Conservation (phyloP, 2,329 filamentous ascomycete species). For the Neopestalotiopsis rosae region DNA sequence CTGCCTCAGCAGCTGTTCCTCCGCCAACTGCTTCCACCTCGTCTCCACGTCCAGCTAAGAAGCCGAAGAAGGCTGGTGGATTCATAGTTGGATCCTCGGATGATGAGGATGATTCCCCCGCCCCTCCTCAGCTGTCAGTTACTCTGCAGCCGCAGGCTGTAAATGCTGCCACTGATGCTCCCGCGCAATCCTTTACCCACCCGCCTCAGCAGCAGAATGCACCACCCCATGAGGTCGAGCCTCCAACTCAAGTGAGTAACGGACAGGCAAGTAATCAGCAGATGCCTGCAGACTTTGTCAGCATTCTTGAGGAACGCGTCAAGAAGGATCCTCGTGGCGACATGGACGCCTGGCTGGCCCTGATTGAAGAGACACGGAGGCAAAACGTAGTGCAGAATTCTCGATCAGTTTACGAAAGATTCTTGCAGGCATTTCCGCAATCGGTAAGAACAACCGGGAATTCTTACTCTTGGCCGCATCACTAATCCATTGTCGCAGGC, state of each 20-base stretch:
- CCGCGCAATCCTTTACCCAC: constrained; percentile 26
- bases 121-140: constrained; percentile 22
- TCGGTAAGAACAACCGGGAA: constrained; percentile 68
- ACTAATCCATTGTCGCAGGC: constrained; percentile 65
- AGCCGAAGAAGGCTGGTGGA: constrained; percentile 65
- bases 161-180: constrained; percentile 26
- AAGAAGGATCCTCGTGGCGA: constrained; percentile 92
- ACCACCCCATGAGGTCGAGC: constrained; percentile 24
- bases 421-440: constrained; percentile 86
- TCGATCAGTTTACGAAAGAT: constrained; percentile 81
- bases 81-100: constrained; percentile 67
- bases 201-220: constrained; percentile 32
- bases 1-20: constrained; percentile 30
- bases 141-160: constrained; percentile 27
- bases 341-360: constrained; percentile 85
- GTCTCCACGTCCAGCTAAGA: constrained; percentile 50
- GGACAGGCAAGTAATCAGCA: constrained; percentile 10
- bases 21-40: constrained; percentile 29
- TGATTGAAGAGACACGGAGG: constrained; percentile 84
- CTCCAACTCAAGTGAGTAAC: constrained; percentile 22
- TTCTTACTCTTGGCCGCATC: background rate
- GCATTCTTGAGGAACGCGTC: constrained; percentile 87
- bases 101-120: constrained; percentile 53
- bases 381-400: constrained; percentile 84
- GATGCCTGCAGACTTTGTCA: constrained; percentile 72